Base-by-base conservation (phyloP, 352 stramenopile species). In the Pythium pyrilobum region DNA sequence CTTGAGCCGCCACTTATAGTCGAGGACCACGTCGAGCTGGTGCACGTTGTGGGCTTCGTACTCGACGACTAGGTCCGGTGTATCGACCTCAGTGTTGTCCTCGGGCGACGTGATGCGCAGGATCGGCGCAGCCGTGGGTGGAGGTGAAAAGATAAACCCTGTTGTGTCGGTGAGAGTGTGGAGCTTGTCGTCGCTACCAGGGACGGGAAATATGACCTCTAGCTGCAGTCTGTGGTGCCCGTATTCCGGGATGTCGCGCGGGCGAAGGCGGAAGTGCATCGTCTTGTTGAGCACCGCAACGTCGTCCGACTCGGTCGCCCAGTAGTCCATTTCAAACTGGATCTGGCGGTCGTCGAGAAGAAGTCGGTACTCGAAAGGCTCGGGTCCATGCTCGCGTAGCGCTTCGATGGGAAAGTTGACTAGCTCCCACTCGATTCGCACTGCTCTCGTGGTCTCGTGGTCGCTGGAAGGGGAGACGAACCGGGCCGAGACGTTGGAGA, bases 391-490 rank as follows among this genome's bases (percentile, higher is more conserved):
- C 18, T 67, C 29, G 10, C 52, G 37, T 10, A 86, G 46, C 1
- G 71, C 68, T 6, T 72, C 52, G 0, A 27, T 39, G 21, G 75
- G 75, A 21, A 80, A 83, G 23, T 74, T 54, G 9, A 5, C 24
- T 23, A 86, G 37, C 25, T 68, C 23, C 72, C 75, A 83, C 56
- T 77, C 66, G 20, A 85, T 55, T n/a, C 24, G 13, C 34, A 81
- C 18, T 0, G 67, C 55, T 5, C 57, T 55, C 3, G 48, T 46
- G 2, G 52, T 52, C 33, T 70, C 25, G 8, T 37, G 13, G 16
- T 67, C 43, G n/a, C 59, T 46, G 3, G 25, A 16, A 1, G 74
- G 74, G 11, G 56, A 70, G 20, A 61, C 20, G 21, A 85, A 77
- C 7, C 42, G 46, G 1, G 75, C 46, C 2, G 64, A 70, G 10